These are phyloP conservation scores for Naganishia sp. DNA, from an alignment of 1,284 basidiomycete genomes.

Conservation along the genomic window DNA sequence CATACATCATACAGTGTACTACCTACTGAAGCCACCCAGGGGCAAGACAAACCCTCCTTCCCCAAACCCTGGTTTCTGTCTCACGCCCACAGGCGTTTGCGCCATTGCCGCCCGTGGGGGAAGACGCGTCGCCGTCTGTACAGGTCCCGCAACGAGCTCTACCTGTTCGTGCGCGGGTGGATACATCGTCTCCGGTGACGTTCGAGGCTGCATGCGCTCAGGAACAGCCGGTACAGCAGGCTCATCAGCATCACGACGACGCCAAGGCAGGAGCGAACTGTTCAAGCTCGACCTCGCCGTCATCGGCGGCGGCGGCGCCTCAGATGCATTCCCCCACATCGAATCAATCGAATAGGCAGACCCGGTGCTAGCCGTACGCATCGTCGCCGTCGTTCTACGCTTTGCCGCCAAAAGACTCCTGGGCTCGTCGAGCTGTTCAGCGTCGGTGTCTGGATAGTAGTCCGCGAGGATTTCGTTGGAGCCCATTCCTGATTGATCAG, in stretches of 20 bases:
- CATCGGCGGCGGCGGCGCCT: slow-evolving; percentile 6
- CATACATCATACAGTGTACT: neutral
- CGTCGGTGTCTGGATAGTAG: slow-evolving; percentile 15
- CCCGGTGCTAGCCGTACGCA: neutral
- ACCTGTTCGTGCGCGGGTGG: neutral
- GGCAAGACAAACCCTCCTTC: slow-evolving; percentile 22
- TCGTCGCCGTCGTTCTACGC: slow-evolving; percentile 13
- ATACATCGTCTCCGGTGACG: too few relatives aligned
- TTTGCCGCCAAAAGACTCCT: neutral
- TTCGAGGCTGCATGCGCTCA: neutral
- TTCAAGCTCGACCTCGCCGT: slow-evolving; percentile 16
- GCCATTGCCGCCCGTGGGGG: slow-evolving; percentile 17
- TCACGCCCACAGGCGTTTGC: slow-evolving; percentile 13
- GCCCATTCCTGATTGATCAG: neutral
- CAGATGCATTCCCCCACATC: slow-evolving; percentile 20
- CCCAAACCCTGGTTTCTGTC: slow-evolving; percentile 18
- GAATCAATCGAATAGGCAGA: slow-evolving; percentile 20
- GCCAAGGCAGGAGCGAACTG: slow-evolving; percentile 11
- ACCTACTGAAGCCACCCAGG: slow-evolving; percentile 13
- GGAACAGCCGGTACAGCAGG: slow-evolving; percentile 18
- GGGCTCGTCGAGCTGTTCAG: neutral
- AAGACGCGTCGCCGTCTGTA: neutral
- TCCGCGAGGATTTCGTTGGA: slow-evolving; percentile 8
- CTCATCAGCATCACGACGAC: neutral
- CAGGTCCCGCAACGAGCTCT: neutral